Percentiles rank a stretch among this genome's conserved stretches.
phyloP scores from a whole-genome alignment of 176 grass and related monocot species.

The Raddia guianensis region DNA sequence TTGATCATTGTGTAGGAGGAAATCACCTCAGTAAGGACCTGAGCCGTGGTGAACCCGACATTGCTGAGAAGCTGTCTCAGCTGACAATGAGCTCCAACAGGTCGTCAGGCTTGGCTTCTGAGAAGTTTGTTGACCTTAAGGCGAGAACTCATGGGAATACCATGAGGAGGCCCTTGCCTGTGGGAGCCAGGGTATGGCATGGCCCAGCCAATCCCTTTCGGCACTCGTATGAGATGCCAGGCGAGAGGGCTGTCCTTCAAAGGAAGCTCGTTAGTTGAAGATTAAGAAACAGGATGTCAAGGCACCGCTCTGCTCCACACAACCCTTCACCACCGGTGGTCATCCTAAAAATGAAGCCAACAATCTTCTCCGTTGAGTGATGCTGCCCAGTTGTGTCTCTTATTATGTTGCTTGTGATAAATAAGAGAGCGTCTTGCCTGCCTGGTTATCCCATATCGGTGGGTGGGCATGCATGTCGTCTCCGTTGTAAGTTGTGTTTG shows the following conservation, averaged over 20 bases:
- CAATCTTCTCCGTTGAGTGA: neutral
- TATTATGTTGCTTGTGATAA: conserved; percentile 1
- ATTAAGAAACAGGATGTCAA: neutral
- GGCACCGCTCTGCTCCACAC: fast-evolving
- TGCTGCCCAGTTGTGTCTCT: neutral
- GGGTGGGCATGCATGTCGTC: too few species aligned
- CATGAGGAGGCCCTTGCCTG: conserved; percentile 41
- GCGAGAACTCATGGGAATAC: neutral
- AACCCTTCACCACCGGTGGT: neutral
- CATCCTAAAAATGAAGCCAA: neutral
- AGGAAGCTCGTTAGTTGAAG: conserved; percentile 78
- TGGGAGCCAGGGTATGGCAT: conserved; percentile 62
- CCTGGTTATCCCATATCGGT: too few species aligned
- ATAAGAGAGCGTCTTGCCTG: neutral
- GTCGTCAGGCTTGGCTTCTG: conserved; percentile 20
- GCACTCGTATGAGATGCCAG: conserved; percentile 57
- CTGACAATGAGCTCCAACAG: conserved; percentile 58
- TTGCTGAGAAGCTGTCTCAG: conserved; percentile 60
- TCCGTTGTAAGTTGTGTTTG: too few species aligned
- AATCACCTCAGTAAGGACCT: conserved; percentile 37
- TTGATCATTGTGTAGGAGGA: conserved; percentile 6
- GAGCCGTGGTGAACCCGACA: conserved; percentile 38
- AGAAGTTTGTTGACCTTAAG: conserved; percentile 53
- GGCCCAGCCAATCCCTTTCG: conserved; percentile 43
- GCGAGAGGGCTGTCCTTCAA: conserved; percentile 55